Conservation (phyloP, 2,329 filamentous ascomycete genomes). For the Phoma sp. region DNA sequence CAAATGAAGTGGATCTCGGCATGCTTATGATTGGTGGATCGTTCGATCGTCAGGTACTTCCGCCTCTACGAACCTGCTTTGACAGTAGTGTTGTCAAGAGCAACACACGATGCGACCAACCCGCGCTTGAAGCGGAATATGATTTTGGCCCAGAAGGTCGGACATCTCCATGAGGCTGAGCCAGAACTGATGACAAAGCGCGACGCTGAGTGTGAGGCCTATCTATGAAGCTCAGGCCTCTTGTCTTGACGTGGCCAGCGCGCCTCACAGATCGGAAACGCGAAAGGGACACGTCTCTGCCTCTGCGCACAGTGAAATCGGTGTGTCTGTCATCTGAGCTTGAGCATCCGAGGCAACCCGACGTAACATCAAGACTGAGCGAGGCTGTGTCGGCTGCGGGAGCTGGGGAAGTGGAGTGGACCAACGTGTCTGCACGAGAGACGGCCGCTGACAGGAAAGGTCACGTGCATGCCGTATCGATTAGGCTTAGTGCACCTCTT, state of each 20-base stretch:
- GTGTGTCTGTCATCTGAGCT: neutral
- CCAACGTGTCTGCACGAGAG: neutral
- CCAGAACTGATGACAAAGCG: constrained; percentile 2
- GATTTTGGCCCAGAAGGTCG: neutral
- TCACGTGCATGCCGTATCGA: neutral
- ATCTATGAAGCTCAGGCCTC: neutral
- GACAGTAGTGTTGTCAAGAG: constrained; percentile 4
- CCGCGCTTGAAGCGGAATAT: neutral
- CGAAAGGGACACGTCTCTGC: constrained; percentile 13
- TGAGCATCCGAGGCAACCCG: neutral
- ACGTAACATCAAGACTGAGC: neutral
- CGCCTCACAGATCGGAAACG: constrained; percentile 17
- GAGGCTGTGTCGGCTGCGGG: neutral
- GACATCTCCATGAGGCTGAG: neutral
- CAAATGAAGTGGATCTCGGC: constrained; percentile 8
- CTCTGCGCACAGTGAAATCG: neutral
- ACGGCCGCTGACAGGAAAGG: neutral
- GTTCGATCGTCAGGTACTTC: constrained; percentile 11
- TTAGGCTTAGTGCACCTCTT: neutral
- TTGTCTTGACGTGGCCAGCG: constrained; percentile 7
- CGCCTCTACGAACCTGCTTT: constrained; percentile 4
- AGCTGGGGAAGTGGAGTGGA: neutral
- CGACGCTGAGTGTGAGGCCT: neutral
- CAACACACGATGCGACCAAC: constrained; percentile 3
- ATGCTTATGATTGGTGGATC: constrained; percentile 10